A percentile compares a stretch with the other conserved stretches of the same genome.
Conservation (phyloP, 2,329 filamentous ascomycete genomes). For the Cadophora sp. region DNA sequence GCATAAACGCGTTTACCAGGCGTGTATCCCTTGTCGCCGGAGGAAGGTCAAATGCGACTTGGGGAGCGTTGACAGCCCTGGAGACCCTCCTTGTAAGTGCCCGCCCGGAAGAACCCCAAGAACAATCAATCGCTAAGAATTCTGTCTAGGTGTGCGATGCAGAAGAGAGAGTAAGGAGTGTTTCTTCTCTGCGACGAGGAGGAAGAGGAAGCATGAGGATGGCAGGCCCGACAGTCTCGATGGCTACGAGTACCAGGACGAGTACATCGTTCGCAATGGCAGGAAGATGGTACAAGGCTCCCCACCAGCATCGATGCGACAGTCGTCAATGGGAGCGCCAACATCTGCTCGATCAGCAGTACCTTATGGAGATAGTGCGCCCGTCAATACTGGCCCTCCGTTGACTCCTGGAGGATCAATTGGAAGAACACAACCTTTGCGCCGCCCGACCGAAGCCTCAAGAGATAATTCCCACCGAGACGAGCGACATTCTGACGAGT, state of each 20-base stretch:
- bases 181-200: conserved; percentile 92
- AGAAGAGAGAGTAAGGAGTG: conserved; percentile 95
- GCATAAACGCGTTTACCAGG: conserved; percentile 50
- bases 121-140: background rate
- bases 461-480: conserved; percentile 46
- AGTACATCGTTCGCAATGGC: conserved; percentile 76
- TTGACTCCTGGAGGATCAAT: conserved; percentile 70
- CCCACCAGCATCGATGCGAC: conserved; percentile 43
- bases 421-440: conserved; percentile 70
- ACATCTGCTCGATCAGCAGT: conserved; percentile 44
- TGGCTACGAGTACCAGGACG: conserved; percentile 51
- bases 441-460: conserved; percentile 60
- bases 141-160: conserved; percentile 68
- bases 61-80: conserved; percentile 86
- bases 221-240: conserved; percentile 56
- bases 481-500: conserved; percentile 54
- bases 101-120: background rate
- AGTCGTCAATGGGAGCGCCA: conserved; percentile 47
- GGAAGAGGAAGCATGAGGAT: conserved; percentile 83
- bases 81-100: conserved; percentile 79
- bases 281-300: conserved; percentile 66
- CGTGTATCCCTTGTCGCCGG: conserved; percentile 59
- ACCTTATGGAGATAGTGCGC: conserved; percentile 45
- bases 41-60: conserved; percentile 64
- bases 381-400: conserved; percentile 49